Conservation (phyloP, 306 rosid species). For the Adenanthera pavonina region DNA sequence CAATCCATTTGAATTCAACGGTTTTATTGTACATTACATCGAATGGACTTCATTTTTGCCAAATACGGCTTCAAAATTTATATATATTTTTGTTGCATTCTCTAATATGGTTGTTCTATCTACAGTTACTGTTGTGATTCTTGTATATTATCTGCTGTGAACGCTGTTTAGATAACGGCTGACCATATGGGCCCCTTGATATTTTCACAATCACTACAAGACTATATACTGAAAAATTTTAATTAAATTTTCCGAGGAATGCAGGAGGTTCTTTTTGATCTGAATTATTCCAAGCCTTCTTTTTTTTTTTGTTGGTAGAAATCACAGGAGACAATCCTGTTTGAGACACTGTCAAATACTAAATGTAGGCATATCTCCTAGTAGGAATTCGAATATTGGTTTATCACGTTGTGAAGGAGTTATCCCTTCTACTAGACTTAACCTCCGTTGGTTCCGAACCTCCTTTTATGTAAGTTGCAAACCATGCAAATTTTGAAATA, state of each 20-base stretch:
- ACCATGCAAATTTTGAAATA: neutral
- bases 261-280: neutral
- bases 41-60: constrained; percentile 24
- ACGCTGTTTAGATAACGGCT: neutral
- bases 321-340: no score
- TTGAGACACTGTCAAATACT: no score
- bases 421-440: no score
- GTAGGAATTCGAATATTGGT: no score
- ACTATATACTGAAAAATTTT: neutral
- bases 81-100: neutral
- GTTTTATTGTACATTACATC: constrained; percentile 26
- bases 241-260: neutral
- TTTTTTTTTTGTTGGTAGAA: neutral
- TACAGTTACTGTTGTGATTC: constrained; percentile 14
- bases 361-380: no score
- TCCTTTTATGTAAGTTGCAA: neutral
- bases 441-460: constrained; percentile 8
- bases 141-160: neutral
- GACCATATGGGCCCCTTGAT: neutral
- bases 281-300: neutral
- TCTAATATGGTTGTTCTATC: constrained; percentile 16
- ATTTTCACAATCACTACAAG: neutral
- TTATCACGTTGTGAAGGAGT: no score
- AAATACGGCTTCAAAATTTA: constrained; percentile 14
- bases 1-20: constrained; percentile 4